Evolutionary conservation across 345 rosid species (phyloP).

Genomic region (Heritiera fomes): DNA sequence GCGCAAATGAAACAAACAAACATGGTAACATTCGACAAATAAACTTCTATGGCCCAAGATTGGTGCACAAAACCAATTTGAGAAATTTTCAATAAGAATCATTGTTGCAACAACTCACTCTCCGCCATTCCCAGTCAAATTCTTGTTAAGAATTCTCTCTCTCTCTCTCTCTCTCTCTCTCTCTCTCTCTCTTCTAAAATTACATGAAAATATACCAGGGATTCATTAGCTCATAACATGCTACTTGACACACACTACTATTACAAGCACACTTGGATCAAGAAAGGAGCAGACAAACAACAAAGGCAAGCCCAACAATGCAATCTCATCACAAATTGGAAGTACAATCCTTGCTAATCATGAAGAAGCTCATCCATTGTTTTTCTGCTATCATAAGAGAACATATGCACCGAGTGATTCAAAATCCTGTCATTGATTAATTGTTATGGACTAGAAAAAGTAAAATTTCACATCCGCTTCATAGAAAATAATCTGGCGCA

Average conservation of each 20-base stretch:
- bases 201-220: background rate
- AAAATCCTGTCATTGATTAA: background rate
- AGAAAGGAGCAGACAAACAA: background rate
- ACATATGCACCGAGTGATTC: background rate
- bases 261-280: background rate
- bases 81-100: slow-evolving; percentile 14
- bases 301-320: background rate
- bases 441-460: background rate
- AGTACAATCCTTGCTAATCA: background rate
- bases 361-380: background rate
- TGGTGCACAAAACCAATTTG: background rate
- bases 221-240: slow-evolving; percentile 1
- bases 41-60: background rate
- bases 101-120: background rate
- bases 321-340: background rate
- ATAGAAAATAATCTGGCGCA: slow-evolving; percentile 94
- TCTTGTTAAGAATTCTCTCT: background rate
- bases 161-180: background rate
- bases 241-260: background rate
- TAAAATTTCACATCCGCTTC: slow-evolving; percentile 22
- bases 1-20: slow-evolving; percentile 2
- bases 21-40: background rate
- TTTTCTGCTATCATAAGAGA: background rate
- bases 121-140: background rate
- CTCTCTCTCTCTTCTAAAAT: background rate